These are phyloP conservation scores for Pholiota conissans DNA, from an alignment of 768 basidiomycete species.

Conservation along the genomic window DNA sequence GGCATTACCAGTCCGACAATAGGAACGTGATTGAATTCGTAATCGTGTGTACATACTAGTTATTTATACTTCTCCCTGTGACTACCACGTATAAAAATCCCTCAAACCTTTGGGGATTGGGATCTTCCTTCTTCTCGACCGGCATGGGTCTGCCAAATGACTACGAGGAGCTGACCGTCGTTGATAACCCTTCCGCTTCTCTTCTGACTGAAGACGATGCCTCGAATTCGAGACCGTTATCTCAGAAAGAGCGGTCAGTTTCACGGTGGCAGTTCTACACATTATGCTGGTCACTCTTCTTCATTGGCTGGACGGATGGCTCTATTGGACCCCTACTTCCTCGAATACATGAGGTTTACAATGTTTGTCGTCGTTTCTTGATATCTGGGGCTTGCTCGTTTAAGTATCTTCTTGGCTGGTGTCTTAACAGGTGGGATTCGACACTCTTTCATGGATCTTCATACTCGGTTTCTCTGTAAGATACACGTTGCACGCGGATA, in stretches of 20 bases:
- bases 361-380: conserved; percentile 29
- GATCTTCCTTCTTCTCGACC: neutral
- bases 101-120: no score
- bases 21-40: no score
- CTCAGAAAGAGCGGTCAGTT: conserved; percentile 1
- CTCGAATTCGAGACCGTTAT: neutral
- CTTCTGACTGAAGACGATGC: neutral
- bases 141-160: neutral
- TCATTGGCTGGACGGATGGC: conserved; percentile 79
- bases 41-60: no score
- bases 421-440: conserved; percentile 45
- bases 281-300: conserved; percentile 54
- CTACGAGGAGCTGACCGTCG: conserved; percentile 1
- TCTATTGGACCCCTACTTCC: conserved; percentile 75
- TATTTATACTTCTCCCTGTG: no score
- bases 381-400: neutral
- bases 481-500: neutral
- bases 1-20: no score
- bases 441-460: conserved; percentile 63
- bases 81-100: no score
- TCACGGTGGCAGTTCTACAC: conserved; percentile 48
- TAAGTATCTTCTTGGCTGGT: neutral
- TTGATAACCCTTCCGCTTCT: neutral
- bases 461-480: conserved; percentile 17
- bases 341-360: conserved; percentile 58